A percentile compares a stretch with the other conserved stretches of the same genome.
Conservation (phyloP, 1,139 yeast genomes). For the Geotrichum aggregatum region DNA sequence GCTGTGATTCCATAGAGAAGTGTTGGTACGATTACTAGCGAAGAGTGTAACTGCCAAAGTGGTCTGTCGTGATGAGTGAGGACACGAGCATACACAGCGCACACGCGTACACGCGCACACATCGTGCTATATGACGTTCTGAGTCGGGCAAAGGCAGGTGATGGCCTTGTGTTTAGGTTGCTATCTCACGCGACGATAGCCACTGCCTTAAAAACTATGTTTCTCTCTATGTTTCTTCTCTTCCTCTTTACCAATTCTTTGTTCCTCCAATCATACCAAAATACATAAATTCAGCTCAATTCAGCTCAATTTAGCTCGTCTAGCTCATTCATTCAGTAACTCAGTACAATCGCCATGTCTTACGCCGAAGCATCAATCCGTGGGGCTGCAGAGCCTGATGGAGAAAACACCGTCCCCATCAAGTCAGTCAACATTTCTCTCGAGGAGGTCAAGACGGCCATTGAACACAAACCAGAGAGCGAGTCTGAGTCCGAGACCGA, state of each 20-base stretch:
- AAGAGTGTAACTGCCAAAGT: no score
- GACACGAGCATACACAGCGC: no score
- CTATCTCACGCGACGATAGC: neutral
- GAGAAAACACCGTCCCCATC: conserved; percentile 24
- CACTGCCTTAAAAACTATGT: neutral
- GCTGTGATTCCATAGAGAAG: no score
- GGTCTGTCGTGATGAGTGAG: no score
- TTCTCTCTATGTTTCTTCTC: neutral
- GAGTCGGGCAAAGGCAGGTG: no score
- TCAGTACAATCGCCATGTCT: conserved; percentile 5
- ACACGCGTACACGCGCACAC: no score
- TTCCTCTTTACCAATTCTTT: neutral
- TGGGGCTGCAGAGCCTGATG: conserved; percentile 24
- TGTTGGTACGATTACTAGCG: no score
- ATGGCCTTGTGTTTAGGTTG: neutral
- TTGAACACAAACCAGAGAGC: conserved; percentile 10
- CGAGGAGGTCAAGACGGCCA: conserved; percentile 18
- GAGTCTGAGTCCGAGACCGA: conserved; percentile 1
- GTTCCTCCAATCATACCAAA: neutral
- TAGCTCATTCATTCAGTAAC: neutral
- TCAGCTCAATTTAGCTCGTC: no score
- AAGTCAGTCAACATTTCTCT: conserved; percentile 24
- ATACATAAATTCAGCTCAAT: no score
- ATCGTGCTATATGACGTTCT: no score
- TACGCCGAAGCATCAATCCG: conserved; percentile 25